These are phyloP conservation scores for Macrophomina pseudophaseolina DNA, from an alignment of 2,329 filamentous ascomycete genomes.

Conservation along the genomic window DNA sequence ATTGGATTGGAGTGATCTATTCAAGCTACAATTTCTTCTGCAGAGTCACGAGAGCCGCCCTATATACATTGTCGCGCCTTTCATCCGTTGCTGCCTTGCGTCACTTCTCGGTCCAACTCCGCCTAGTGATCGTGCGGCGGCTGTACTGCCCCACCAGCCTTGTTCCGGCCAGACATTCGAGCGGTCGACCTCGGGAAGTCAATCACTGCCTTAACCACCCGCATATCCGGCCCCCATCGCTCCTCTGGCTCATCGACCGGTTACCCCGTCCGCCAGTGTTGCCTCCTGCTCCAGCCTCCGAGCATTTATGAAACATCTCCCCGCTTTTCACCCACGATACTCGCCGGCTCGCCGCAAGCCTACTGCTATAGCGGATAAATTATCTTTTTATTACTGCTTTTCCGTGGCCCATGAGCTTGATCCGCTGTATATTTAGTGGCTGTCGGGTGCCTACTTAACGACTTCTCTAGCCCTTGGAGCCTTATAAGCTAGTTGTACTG, in stretches of 20 bases:
- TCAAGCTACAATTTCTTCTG: neutral
- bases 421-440: no score
- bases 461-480: no score
- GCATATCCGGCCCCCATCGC: slow-evolving; percentile 66
- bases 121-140: neutral
- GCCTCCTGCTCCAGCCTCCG: slow-evolving; percentile 66
- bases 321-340: neutral
- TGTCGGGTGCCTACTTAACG: no score
- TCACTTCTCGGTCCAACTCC: neutral
- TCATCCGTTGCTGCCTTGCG: neutral
- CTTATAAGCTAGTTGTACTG: no score
- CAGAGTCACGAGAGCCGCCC: slow-evolving; percentile 1
- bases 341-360: neutral
- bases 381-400: no score
- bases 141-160: neutral
- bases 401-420: no score
- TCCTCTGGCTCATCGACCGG: slow-evolving; percentile 70
- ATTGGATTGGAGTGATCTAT: neutral
- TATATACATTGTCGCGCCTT: neutral
- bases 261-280: slow-evolving; percentile 81
- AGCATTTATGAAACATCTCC: slow-evolving; percentile 53
- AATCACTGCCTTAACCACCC: slow-evolving; percentile 50
- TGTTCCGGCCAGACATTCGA: neutral
- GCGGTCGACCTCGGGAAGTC: neutral
- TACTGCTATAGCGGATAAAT: neutral